These are phyloP conservation scores for Royoungia palumana DNA, from an alignment of 768 basidiomycete genomes.

Conservation along the genomic window DNA sequence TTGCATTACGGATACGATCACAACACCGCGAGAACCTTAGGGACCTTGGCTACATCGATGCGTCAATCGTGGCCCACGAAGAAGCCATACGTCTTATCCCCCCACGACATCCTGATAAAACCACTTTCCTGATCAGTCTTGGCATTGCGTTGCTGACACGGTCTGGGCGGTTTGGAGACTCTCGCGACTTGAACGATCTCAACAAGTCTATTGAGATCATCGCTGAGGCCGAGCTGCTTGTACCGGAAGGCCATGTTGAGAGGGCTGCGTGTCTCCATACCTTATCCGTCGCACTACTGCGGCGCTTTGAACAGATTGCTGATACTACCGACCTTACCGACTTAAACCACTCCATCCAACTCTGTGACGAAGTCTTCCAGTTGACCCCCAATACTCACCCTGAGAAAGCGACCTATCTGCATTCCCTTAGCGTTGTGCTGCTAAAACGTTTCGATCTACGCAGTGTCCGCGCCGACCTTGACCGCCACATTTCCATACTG, in stretches of 20 bases:
- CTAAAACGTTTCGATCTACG: too few species aligned
- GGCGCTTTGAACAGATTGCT: too few species aligned
- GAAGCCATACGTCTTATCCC: not conserved
- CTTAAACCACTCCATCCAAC: too few species aligned
- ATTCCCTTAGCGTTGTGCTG: too few species aligned
- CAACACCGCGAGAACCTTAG: not conserved
- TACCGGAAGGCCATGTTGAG: not conserved
- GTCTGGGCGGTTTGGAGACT: not conserved
- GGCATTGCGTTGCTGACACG: not conserved
- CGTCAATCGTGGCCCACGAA: not conserved
- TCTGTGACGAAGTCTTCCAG: too few species aligned
- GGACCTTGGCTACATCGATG: not conserved
- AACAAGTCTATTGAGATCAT: not conserved
- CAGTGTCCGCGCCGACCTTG: too few species aligned
- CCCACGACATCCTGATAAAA: not conserved
- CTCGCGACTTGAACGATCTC: too few species aligned
- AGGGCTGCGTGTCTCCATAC: not conserved
- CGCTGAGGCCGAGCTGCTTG: not conserved
- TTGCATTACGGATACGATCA: conserved; percentile 1
- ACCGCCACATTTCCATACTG: too few species aligned
- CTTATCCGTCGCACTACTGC: not conserved
- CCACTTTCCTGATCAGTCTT: not conserved
- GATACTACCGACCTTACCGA: too few species aligned
- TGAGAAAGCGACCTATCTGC: too few species aligned
- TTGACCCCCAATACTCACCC: too few species aligned